Conservation (phyloP, 495 filamentous ascomycete species). For the Aspergillus incahuasiensis region DNA sequence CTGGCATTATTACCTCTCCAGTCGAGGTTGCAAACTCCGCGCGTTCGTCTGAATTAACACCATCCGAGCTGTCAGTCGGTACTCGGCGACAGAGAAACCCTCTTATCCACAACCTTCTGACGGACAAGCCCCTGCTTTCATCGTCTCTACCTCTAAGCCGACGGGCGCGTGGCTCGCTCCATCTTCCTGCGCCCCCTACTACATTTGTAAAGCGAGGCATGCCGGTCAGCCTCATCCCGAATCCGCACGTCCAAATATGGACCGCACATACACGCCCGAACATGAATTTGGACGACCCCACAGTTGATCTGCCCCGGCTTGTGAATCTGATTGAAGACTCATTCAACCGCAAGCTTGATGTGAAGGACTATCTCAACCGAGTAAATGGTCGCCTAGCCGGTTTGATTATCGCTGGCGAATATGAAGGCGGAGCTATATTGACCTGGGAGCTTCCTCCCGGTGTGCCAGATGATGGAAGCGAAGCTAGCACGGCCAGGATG, state of each 20-base stretch:
- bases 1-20: conserved; percentile 82
- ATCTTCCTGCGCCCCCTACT: conserved; percentile 41
- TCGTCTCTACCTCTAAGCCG: conserved; percentile 77
- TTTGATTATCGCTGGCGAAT: conserved; percentile 90
- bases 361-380: conserved; percentile 72
- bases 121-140: conserved; percentile 87
- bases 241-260: conserved; percentile 62
- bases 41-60: conserved; percentile 32
- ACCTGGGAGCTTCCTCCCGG: conserved; percentile 86
- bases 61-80: conserved; percentile 54
- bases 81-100: conserved; percentile 80
- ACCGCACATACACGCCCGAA: conserved; percentile 51
- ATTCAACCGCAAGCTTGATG: conserved; percentile 80
- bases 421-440: conserved; percentile 90
- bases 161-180: conserved; percentile 31
- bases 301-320: conserved; percentile 76
- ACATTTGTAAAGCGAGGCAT: conserved; percentile 91
- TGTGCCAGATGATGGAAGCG: conserved; percentile 47
- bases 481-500: conserved; percentile 48
- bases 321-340: conserved; percentile 91
- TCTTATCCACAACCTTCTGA: conserved; percentile 93
- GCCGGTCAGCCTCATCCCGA: conserved; percentile 77
- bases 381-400: conserved; percentile 77
- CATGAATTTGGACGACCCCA: conserved; percentile 66
- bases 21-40: conserved; percentile 69